Base-by-base conservation (phyloP, 2,329 filamentous ascomycete genomes). In the Exophiala sideris region DNA sequence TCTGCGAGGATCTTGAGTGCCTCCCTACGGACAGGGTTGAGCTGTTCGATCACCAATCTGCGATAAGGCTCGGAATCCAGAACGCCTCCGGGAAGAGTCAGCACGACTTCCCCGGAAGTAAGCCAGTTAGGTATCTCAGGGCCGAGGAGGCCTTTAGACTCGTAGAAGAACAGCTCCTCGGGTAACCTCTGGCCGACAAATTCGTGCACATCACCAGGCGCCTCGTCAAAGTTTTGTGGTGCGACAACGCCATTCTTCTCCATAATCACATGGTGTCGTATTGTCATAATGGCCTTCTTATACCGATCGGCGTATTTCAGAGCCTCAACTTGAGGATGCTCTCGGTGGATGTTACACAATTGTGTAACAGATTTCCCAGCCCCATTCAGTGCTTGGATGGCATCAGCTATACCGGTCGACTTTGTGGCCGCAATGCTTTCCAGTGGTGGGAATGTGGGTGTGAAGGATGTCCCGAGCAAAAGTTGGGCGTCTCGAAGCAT, bases 101-200 rank as follows among this genome's bases (percentile, higher is more conserved):
- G 81, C 29, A 88, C 73, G 53, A 95, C 82, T 68, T 92, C 85
- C 60, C 87, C 84, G 50, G 89, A 87, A 3, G 89, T 87, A 63
- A 96, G 83, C 80, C 86, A 92, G 68, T 87, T 89, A 10, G 95
- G 80, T 35, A 96, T 78, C 45, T 89, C 84, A 20, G 90, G 79
- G 24, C 89, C 84, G 60, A 97, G 83, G 40, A 96, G 75, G 33
- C 90, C 94, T 48, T 82, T 85, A 54, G 90, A 91, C 46, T 96
- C 79, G 69, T 97, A 97, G 70, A 90, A 88, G 68, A 92, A 91
- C 14, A 97, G 78, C 71, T 99, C 94, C 38, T 91, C 85, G 0
- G 94, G 91, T 4, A 99, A 78, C 56, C 91, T 87, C 55, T 95
- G 83, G n/a, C 91, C 91, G 58, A 96, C 83, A 67, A 96, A 91